Conservation (phyloP, 345 rosid genomes). For the Gynandropsis gynandra region DNA sequence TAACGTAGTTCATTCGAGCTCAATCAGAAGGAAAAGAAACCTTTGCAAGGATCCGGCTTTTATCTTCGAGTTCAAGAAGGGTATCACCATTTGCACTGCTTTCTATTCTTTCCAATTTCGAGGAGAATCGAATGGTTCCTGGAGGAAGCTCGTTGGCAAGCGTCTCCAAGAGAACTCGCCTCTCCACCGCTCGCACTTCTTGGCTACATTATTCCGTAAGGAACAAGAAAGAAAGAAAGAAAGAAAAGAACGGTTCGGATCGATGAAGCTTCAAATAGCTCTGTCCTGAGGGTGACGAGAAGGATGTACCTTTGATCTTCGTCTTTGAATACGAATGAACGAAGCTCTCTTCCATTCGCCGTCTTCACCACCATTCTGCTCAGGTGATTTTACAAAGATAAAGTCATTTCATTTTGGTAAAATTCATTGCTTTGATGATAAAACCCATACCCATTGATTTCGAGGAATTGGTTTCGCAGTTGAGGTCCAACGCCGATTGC, state of each 20-base stretch:
- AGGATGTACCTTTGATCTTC: constrained; percentile 62
- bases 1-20: no score
- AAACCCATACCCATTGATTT: constrained; percentile 65
- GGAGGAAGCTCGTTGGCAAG: constrained; percentile 51
- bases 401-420: constrained; percentile 1
- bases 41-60: constrained; percentile 53
- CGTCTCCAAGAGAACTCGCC: constrained; percentile 53
- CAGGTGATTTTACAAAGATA: constrained; percentile 51
- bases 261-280: no score
- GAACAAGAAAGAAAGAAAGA: constrained; percentile 32
- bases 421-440: not conserved
- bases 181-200: no score
- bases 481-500: constrained; percentile 70
- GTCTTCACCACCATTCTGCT: constrained; percentile 88
- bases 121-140: constrained; percentile 46
- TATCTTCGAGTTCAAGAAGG: constrained; percentile 53
- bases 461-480: constrained; percentile 69
- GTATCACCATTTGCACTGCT: constrained; percentile 36
- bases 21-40: constrained; percentile 25
- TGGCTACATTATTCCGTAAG: constrained; percentile 32
- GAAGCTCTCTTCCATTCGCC: constrained; percentile 78
- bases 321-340: constrained; percentile 77
- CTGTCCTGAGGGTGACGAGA: no score
- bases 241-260: no score
- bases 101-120: constrained; percentile 41